Evolutionary conservation across 495 filamentous ascomycete genomes (phyloP), one percentile per base, ranked within the genome.

Genomic region (Elaphomyces granulatus): DNA sequence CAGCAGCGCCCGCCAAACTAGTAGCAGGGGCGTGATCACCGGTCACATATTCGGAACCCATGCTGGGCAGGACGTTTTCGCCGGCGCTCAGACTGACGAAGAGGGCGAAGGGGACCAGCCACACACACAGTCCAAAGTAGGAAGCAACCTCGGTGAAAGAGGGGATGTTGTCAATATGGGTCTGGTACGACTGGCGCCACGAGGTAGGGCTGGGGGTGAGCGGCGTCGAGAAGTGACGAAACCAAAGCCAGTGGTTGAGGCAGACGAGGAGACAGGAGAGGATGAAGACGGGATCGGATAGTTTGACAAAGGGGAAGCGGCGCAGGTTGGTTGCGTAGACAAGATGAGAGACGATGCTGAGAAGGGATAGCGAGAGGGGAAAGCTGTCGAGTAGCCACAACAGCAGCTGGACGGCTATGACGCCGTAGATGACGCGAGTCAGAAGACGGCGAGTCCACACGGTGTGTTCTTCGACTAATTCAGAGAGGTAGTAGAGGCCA

Each of bases 401-500:
- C 4, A 92, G 63, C 18, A 77, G 43, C 51, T 94, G 88, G 20
- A 85, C 55, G 17, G 46, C 67, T 41, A 96, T 83, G 49, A 94
- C 75, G 41, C 60, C 61, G 67, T 94, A 93, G 57, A 98, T 95
- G 31, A 96, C 67, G 33, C 73, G 74, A 9, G 71, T 83, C 17
- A 98, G 70, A 17, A 94, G 68, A 42, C 77, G 82, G 53, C 93
- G 87, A 15, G 87, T 81, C 34, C 92, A 56, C 8, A 96, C 88
- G 8, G 87, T 96, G 54, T 96, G 88, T 53, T 98, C 90, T 62
- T 98, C 92, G 37, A 98, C 90, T 8, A 95, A 72, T 60, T 98
- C 90, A 1, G 90, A 95, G 35, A 98, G 81, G 56, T 98, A 98
- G 66, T 98, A 96, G 16, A 98, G 77, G 19, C 92, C 92, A 16